Evolutionary conservation across 1,284 basidiomycete genomes (phyloP).

Genomic region (Pseudozyma flocculosa): DNA sequence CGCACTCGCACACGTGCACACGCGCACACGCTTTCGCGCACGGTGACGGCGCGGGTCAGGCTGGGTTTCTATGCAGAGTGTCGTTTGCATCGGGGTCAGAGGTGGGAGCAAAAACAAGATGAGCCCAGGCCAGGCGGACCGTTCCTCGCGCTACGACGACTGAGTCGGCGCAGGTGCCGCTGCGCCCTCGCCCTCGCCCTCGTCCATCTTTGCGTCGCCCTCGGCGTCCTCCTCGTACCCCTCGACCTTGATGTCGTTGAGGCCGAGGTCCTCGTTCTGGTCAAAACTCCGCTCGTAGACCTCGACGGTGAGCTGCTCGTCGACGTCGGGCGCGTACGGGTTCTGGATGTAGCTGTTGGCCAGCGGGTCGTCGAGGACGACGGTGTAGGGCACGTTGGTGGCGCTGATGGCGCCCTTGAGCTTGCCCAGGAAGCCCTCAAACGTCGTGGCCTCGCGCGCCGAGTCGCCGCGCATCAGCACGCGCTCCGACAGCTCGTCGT

Average conservation of each 20-base stretch:
- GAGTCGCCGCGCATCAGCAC: constrained; percentile 79
- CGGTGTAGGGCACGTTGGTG: constrained; percentile 62
- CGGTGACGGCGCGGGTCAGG: too few relatives aligned
- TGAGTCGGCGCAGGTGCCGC: too few relatives aligned
- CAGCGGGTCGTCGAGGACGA: constrained; percentile 93
- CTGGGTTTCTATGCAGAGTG: too few relatives aligned
- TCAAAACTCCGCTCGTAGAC: constrained; percentile 80
- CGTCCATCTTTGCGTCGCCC: neutral
- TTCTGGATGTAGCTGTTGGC: constrained; percentile 96
- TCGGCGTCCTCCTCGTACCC: constrained; percentile 17
- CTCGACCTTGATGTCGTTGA: constrained; percentile 89
- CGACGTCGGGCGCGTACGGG: constrained; percentile 66
- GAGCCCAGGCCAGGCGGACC: too few relatives aligned
- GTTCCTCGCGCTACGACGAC: too few relatives aligned
- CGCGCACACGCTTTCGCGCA: too few relatives aligned
- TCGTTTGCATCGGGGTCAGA: too few relatives aligned
- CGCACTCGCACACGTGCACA: too few relatives aligned
- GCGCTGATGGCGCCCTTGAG: constrained; percentile 61
- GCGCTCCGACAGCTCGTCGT: constrained; percentile 90
- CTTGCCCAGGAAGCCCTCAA: constrained; percentile 70
- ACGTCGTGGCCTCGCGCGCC: constrained; percentile 20
- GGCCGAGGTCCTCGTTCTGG: constrained; percentile 91
- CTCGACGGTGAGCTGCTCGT: constrained; percentile 64
- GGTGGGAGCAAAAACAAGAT: too few relatives aligned
- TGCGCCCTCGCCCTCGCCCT: neutral